These are phyloP conservation scores for Nannizziopsis arthrosporioides DNA, from an alignment of 2,329 filamentous ascomycete species.

Conservation along the genomic window DNA sequence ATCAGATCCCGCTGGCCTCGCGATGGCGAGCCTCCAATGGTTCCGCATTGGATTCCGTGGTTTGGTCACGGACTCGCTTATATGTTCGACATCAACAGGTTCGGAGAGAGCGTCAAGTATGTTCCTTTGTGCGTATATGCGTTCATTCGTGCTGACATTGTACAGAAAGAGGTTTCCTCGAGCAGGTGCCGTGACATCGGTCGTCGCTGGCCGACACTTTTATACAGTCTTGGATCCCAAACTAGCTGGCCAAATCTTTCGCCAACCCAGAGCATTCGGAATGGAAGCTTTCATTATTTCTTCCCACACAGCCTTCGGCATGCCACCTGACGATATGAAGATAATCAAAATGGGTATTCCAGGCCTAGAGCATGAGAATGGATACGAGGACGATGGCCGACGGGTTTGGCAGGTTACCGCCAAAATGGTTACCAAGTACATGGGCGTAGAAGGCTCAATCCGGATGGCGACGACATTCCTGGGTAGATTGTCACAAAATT, in stretches of 20 bases:
- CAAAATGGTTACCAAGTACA: slow-evolving; percentile 10
- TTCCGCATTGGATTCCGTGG: slow-evolving; percentile 10
- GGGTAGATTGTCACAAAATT: slow-evolving; percentile 13
- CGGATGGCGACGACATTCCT: slow-evolving; percentile 15
- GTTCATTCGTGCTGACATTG: not conserved
- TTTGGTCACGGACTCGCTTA: slow-evolving; percentile 4
- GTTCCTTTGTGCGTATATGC: not conserved
- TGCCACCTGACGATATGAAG: slow-evolving; percentile 14
- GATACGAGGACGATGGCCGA: slow-evolving; percentile 11
- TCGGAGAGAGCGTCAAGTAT: slow-evolving; percentile 2
- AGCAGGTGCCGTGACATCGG: slow-evolving; percentile 1
- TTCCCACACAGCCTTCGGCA: slow-evolving; percentile 14
- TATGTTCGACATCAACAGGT: not conserved
- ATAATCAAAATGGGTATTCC: slow-evolving; percentile 15
- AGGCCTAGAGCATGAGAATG: slow-evolving; percentile 1
- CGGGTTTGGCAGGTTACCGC: slow-evolving; percentile 14
- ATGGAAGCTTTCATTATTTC: slow-evolving; percentile 16
- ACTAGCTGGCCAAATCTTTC: slow-evolving; percentile 16
- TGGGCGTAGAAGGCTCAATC: slow-evolving; percentile 11
- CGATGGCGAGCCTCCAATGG: slow-evolving; percentile 8
- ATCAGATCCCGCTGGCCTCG: slow-evolving; percentile 3
- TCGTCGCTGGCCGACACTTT: slow-evolving; percentile 15
- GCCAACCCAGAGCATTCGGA: slow-evolving; percentile 16
- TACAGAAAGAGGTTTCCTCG: slow-evolving; percentile 10
- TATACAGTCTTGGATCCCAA: slow-evolving; percentile 19